Conservation (phyloP, 1,284 basidiomycete species). For the Trichosporon ovoides region DNA sequence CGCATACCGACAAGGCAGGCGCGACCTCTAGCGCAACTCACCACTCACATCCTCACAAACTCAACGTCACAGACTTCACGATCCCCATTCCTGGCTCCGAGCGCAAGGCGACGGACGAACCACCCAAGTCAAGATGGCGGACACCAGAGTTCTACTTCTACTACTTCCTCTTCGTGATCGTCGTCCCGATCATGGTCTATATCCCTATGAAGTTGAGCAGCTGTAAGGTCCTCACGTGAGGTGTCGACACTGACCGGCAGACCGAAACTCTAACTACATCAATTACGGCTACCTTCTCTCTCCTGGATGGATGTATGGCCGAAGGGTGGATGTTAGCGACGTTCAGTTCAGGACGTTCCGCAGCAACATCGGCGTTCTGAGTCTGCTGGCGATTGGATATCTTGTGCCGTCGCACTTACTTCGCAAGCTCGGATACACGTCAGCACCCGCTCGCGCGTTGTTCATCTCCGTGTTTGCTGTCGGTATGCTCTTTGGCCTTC, state of each 20-base stretch:
- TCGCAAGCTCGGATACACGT: slow-evolving; percentile 1
- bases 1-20: neutral
- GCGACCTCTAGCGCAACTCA: neutral
- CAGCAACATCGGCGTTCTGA: slow-evolving; percentile 61
- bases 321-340: slow-evolving; percentile 72
- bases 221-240: slow-evolving; percentile 52
- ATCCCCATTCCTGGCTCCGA: slow-evolving; percentile 28
- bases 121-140: slow-evolving; percentile 58
- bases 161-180: slow-evolving; percentile 58
- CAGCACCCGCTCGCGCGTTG: slow-evolving; percentile 12
- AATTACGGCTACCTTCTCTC: slow-evolving; percentile 60
- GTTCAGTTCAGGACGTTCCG: slow-evolving; percentile 78
- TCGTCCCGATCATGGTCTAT: slow-evolving; percentile 72
- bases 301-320: slow-evolving; percentile 53
- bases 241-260: slow-evolving; percentile 5
- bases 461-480: slow-evolving; percentile 57
- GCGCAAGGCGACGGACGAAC: slow-evolving; percentile 12
- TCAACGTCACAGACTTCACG: slow-evolving; percentile 35
- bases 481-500: slow-evolving; percentile 70
- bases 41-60: neutral
- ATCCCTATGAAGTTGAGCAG: slow-evolving; percentile 71
- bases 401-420: slow-evolving; percentile 38
- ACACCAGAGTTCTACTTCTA: slow-evolving; percentile 81
- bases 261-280: slow-evolving; percentile 64
- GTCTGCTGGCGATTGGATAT: slow-evolving; percentile 53